Conservation (phyloP, 202 grass and related monocot genomes). For the Saccharum hybrid region DNA sequence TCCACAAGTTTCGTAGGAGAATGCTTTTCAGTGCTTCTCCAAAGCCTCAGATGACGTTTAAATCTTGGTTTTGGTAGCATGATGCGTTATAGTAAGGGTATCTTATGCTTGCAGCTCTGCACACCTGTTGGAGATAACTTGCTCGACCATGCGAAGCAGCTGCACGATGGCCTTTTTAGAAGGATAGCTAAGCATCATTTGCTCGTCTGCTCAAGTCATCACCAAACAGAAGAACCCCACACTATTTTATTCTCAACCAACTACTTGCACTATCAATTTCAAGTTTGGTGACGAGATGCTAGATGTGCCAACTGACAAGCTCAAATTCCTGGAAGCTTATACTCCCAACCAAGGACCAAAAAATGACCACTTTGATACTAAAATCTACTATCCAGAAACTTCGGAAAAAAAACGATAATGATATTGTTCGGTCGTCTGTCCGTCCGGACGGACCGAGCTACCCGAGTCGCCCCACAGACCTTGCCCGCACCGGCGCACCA, state of each 20-base stretch:
- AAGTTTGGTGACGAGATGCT: conserved; percentile 30
- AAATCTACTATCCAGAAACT: background rate
- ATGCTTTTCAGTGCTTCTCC: conserved; percentile 17
- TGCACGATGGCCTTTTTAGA: conserved; percentile 34
- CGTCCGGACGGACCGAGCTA: no score
- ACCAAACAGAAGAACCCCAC: conserved; percentile 30
- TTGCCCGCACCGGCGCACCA: no score
- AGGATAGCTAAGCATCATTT: conserved; percentile 46
- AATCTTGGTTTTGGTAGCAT: conserved; percentile 50
- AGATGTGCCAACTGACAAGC: background rate
- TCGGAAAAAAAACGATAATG: no score
- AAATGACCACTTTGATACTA: background rate
- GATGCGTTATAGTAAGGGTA: conserved; percentile 38
- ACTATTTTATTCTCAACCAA: conserved; percentile 33
- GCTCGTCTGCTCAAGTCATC: conserved; percentile 45
- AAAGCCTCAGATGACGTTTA: conserved; percentile 32
- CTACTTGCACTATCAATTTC: background rate
- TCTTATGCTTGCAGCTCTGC: conserved; percentile 50
- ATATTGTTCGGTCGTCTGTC: no score
- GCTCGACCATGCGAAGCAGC: conserved; percentile 27
- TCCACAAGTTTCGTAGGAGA: conserved; percentile 23
- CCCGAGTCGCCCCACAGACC: no score
- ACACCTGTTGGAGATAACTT: conserved; percentile 43
- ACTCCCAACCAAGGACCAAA: background rate
- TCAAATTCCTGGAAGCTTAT: background rate